Base-by-base conservation (phyloP, 495 filamentous ascomycete species). In the Penicillium verhagenii region DNA sequence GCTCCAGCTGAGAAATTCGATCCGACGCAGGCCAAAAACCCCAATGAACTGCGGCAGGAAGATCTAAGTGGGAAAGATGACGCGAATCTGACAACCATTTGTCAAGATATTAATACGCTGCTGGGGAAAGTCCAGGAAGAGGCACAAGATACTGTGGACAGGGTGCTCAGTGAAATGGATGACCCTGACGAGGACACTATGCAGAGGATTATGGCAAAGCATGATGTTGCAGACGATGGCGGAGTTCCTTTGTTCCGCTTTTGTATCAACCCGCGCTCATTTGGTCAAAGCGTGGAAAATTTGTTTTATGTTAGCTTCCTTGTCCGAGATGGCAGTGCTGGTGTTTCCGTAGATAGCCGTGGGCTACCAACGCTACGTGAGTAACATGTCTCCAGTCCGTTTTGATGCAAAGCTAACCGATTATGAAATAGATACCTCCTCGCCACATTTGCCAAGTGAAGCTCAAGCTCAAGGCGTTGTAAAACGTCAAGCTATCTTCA, bases 221-320 rank as follows among this genome's bases (percentile, higher is more conserved):
- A 87, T 52, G 72, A 81, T 6, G 69, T 93, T 14, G 76, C 80
- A 3, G 70, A 78, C 8, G 83, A 83, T 37, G 86, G 84, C 0
- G 87, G 86, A 5, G 75, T 96, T 2, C 81, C 85, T 14, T 73
- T 97, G 9, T 86, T 96, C 68, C 79, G 83, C 37, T 96, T 96
- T 58, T 89, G 90, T 28, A 77, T 97, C 53, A 96, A 99, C 58
- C 93, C 94, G 3, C 68, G 70, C 1, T 95, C 89, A 1, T 99
- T 97, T 63, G 91, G 92, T 0, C 95, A 99, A 72, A 97, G 90
- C 2, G 83, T 97, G 3, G 94, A 99, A 69, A 99, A 99, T 67
- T 72, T 99, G 60, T 99, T 99, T 72, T 97, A 97, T 64, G 79
- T 96, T 53, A 93, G 89, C 66, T 99, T 99, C 70, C 72, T 99